These are phyloP conservation scores for Lipomyces yarrowii DNA, from an alignment of 1,139 yeast genomes.

Conservation along the genomic window DNA sequence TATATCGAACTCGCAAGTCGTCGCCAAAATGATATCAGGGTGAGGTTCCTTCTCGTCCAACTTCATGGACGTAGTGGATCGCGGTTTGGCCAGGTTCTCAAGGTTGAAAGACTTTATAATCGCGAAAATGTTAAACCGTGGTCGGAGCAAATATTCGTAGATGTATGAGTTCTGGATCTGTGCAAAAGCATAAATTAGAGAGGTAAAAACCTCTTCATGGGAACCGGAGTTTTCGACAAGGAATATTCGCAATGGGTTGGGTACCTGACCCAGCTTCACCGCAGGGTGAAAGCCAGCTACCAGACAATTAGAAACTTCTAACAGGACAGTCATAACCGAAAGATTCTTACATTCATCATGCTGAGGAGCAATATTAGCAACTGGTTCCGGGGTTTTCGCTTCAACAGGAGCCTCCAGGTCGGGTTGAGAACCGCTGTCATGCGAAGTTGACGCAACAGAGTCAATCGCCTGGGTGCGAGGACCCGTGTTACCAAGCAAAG, in stretches of 20 bases:
- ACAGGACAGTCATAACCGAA: neutral
- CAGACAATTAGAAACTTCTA: neutral
- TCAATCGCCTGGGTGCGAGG: neutral
- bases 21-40: constrained; percentile 28
- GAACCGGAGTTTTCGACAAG: constrained; percentile 29
- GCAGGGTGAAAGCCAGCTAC: constrained; percentile 15
- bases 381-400: neutral
- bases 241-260: constrained; percentile 25
- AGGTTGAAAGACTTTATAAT: constrained; percentile 24
- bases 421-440: too few relatives aligned
- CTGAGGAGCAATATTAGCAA: neutral
- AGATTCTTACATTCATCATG: neutral
- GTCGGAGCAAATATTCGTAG: constrained; percentile 24
- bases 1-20: constrained; percentile 30
- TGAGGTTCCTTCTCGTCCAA: constrained; percentile 23
- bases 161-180: constrained; percentile 30
- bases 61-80: constrained; percentile 21
- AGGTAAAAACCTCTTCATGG: constrained; percentile 30
- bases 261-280: constrained; percentile 22
- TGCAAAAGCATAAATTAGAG: constrained; percentile 29
- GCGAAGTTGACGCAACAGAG: neutral
- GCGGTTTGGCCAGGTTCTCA: constrained; percentile 22
- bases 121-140: constrained; percentile 29
- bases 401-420: neutral
- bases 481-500: neutral